Evolutionary conservation across 2,329 filamentous ascomycete genomes (phyloP), one percentile per base, ranked within the genome.

Genomic region (Rugonectria rugulosa): DNA sequence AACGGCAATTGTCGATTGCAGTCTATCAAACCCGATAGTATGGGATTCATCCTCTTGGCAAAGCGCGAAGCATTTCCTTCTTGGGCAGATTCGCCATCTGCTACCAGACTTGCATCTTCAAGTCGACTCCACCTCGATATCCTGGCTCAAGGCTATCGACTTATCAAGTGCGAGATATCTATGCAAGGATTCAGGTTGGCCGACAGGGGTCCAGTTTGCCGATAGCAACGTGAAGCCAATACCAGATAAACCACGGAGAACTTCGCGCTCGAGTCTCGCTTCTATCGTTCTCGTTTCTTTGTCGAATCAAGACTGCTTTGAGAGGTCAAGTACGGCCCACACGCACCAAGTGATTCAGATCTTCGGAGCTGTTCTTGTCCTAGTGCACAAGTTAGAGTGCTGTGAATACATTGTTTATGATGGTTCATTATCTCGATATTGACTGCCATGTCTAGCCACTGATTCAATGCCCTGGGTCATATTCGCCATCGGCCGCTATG

Each of bases 21-120:
- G 6, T 20, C 34, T 20, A 37, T 37, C 34, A 15, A 37, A 19
- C 21, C 15, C 15, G 7, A 37, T 4, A 10, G 9, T 10, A 17
- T 37, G 34, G 17, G 34, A 47, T 40, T 7, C 4, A 20, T 19
- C 32, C 21, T 32, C 44, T 42, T 27, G 44, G 21, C 17, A 36
- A 24, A 11, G 27, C 45, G 44, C 19, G 38, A 43, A 15, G 5
- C 9, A 26, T 44, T 55, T 34, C 52, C 45, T 24, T 6, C 41
- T 50, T 29, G 9, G 51, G 51, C 24, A 45, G 10, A 45, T 56
- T 56, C 53, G 53, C 53, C 51, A 56, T 56, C 15, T 20, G 41
- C 26, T 48, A 6, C 32, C 36, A 15, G 34, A 52, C 26, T 56
- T 56, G 40, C 53, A 47, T 38, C 46, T 56, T 56, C 6, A 15